Evolutionary conservation across 768 basidiomycete species (phyloP), one percentile per base, ranked within the genome.

Genomic region (Leccinum subgranulosum): DNA sequence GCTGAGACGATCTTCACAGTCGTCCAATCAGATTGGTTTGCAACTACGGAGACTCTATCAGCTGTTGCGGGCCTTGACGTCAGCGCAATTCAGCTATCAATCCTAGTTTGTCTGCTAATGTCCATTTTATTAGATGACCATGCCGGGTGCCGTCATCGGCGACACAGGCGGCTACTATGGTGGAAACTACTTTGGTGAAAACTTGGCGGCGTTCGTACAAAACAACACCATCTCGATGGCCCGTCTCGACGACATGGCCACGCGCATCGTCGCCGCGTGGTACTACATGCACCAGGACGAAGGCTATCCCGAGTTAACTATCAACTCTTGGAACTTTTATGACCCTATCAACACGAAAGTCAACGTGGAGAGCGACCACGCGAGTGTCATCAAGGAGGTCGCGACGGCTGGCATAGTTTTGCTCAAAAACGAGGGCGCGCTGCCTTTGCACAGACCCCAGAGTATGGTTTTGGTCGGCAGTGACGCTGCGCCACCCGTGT

Each of bases 191-290:
- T 88, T 87, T 55, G 90, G 90, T 4, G 70, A 72, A 36, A 79
- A 79, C 54, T 74, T 92, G 9, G 81, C 83, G 1, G 67, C 74
- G 27, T 83, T 81, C 9, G 86, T 91, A 15, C 75, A 80, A 55
- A 83, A 81, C 43, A 82, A 85, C 17, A 74, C 78, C 31, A 85
- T 93, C 5, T 72, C 84, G 0, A 71, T 79, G 62, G 66, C 78
- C 21, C 81, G 86, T 39, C 74, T 88, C 19, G 79, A 84, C 65
- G 84, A 92, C 67, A 80, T 90, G 79, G 88, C 88, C 1, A 81
- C 81, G 2, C 83, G 89, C 21, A 85, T 90, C 57, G 67, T 90
- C 11, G 86, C 87, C n/a, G 79, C 80, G 8, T 90, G 84, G 80
- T 85, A 67, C 36, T 77, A 75, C 53, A 5, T 57, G 55, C 70